These are phyloP conservation scores for Warburgia ugandensis DNA, from an alignment of 164 flowering plant species.

Conservation along the genomic window DNA sequence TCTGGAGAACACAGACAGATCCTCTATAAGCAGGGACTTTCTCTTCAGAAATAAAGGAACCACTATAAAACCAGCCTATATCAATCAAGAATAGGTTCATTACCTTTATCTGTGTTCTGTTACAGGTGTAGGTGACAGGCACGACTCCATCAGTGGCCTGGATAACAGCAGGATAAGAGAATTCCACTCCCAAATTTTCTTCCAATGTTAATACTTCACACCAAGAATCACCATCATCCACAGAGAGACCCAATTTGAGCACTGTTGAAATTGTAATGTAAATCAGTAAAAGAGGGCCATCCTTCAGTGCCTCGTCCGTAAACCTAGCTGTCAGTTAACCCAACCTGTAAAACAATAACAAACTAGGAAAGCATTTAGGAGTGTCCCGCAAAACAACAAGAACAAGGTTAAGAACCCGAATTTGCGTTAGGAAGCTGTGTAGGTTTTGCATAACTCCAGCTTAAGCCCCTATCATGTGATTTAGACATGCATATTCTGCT, in stretches of 20 bases:
- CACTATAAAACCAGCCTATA: no score
- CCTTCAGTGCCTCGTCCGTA: constrained; percentile 49
- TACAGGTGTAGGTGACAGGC: constrained; percentile 17
- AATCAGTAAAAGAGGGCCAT: constrained; percentile 66
- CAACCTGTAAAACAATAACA: not conserved
- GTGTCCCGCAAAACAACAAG: not conserved
- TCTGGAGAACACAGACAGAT: no score
- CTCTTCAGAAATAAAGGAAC: no score
- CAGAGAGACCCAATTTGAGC: constrained; percentile 69
- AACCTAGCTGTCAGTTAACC: constrained; percentile 1
- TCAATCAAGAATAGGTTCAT: not conserved
- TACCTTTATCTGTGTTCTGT: constrained; percentile 22
- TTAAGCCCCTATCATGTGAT: constrained; percentile 70
- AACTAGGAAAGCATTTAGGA: not conserved
- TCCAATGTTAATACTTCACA: constrained; percentile 61
- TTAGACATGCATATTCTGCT: constrained; percentile 78
- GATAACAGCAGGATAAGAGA: constrained; percentile 92
- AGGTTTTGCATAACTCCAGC: constrained; percentile 63
- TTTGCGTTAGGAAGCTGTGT: constrained; percentile 84
- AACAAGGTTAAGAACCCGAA: constrained; percentile 46
- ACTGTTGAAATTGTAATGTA: constrained; percentile 75
- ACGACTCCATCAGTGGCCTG: constrained; percentile 22
- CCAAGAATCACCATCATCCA: constrained; percentile 88
- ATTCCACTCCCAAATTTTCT: constrained; percentile 59
- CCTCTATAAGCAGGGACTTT: no score